phyloP scores from a whole-genome alignment of 257 asterid genomes.

The Solanum appendiculatum region DNA sequence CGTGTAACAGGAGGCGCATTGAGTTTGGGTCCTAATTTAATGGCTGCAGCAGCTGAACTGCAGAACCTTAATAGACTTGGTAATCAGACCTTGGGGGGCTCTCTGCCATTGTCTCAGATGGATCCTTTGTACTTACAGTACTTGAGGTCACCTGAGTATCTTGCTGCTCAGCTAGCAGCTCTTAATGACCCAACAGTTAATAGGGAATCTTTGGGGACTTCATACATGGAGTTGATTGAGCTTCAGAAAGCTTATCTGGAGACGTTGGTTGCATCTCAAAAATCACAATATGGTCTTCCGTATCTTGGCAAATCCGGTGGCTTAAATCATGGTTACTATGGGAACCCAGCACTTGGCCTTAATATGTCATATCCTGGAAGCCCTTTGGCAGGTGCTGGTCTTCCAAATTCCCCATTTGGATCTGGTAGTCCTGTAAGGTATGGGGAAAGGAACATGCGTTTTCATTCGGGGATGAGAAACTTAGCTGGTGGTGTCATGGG shows the following conservation, averaged over 20 bases:
- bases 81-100: conserved; percentile 32
- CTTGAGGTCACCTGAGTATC: conserved; percentile 35
- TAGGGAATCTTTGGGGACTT: conserved; percentile 26
- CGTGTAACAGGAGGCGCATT: conserved; percentile 36
- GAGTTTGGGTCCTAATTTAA: conserved; percentile 35
- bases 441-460: conserved; percentile 33
- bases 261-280: conserved; percentile 34
- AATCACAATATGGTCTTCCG: conserved; percentile 42
- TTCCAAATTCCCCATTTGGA: conserved; percentile 37
- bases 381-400: conserved; percentile 27
- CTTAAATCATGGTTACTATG: conserved; percentile 37
- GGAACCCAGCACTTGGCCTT: conserved; percentile 36
- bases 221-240: conserved; percentile 41
- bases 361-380: conserved; percentile 45
- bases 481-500: conserved; percentile 37
- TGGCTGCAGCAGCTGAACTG: conserved; percentile 42
- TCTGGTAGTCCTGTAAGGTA: conserved; percentile 39
- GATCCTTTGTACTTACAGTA: conserved; percentile 56
- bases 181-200: conserved; percentile 28
- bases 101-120: conserved; percentile 31
- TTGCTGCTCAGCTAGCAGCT: conserved; percentile 34
- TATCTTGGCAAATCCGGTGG: conserved; percentile 23
- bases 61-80: conserved; percentile 40
- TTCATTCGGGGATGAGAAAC: conserved; percentile 34
- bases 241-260: conserved; percentile 57